These are phyloP conservation scores for Ichthyophthirius multifiliis DNA, from an alignment of 169 alveolate genomes.

Conservation along the genomic window DNA sequence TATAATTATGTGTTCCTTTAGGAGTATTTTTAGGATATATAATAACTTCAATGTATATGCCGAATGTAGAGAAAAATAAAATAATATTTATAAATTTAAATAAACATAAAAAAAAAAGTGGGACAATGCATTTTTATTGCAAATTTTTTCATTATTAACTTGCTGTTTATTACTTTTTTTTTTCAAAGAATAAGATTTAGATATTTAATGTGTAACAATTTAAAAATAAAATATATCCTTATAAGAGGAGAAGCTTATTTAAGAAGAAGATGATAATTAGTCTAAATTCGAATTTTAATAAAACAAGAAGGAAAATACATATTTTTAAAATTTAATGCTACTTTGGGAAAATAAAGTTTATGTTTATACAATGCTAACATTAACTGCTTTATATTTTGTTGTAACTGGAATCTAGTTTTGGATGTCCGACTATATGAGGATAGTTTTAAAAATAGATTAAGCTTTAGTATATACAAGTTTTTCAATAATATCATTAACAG, in stretches of 20 bases:
- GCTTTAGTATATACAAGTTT: constrained; percentile 37
- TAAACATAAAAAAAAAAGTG: not conserved
- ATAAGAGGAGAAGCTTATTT: constrained; percentile 3
- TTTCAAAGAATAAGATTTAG: not conserved
- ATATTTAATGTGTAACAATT: not conserved
- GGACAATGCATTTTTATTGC: not conserved
- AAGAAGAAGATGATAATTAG: no score
- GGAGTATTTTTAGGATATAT: constrained; percentile 40
- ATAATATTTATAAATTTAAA: not conserved
- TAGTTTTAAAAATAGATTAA: constrained; percentile 35
- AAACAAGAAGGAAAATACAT: not conserved
- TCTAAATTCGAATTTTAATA: no score
- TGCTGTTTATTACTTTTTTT: not conserved
- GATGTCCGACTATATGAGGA: constrained; percentile 62
- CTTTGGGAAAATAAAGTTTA: constrained; percentile 17
- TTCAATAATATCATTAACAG: constrained; percentile 42
- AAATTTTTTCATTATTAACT: not conserved
- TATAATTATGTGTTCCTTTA: constrained; percentile 51
- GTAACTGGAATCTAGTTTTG: constrained; percentile 73
- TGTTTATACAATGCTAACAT: constrained; percentile 34
- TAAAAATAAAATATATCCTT: constrained; percentile 13
- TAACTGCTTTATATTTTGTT: constrained; percentile 55
- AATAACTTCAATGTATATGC: constrained; percentile 34
- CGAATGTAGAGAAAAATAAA: not conserved
- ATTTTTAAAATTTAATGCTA: not conserved